phyloP scores from a whole-genome alignment of 2,329 filamentous ascomycete species.

The Malbranchea zuffiana region DNA sequence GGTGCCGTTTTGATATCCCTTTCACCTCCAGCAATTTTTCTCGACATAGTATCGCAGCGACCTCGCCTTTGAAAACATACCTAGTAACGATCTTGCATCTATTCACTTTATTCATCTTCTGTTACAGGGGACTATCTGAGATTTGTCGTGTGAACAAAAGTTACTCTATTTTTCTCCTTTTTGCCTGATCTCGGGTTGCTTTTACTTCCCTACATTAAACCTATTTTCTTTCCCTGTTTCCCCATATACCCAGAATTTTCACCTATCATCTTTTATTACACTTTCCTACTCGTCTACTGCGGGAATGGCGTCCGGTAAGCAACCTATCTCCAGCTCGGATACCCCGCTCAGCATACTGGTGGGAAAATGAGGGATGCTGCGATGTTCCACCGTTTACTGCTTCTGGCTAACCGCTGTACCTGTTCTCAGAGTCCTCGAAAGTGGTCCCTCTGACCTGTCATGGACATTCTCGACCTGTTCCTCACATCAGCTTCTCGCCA shows the following conservation, averaged over 20 bases:
- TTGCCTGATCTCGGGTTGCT: no score
- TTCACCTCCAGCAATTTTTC: no score
- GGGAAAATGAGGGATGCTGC: no score
- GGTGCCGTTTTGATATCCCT: no score
- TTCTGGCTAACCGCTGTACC: slow-evolving; percentile 15
- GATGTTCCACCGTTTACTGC: no score
- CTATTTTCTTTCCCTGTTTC: slow-evolving; percentile 4
- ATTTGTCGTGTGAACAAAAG: background rate
- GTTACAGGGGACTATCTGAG: slow-evolving; percentile 1
- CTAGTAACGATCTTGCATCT: no score
- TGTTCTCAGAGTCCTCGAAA: slow-evolving; percentile 16
- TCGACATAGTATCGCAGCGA: no score
- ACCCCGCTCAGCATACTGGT: no score
- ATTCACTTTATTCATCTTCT: background rate
- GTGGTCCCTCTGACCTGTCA: slow-evolving; percentile 80
- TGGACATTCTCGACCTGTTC: slow-evolving; percentile 83
- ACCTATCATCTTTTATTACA: slow-evolving; percentile 1
- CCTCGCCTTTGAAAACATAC: no score
- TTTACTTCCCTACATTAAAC: background rate
- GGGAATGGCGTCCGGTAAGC: slow-evolving; percentile 10
- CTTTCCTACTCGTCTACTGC: slow-evolving; percentile 5
- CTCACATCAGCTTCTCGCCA: slow-evolving; percentile 80
- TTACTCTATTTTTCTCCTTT: no score
- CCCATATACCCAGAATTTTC: background rate
- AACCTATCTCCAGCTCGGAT: no score